Base-by-base conservation (phyloP, 306 rosid species). In the Pterocarpus santalinus region DNA sequence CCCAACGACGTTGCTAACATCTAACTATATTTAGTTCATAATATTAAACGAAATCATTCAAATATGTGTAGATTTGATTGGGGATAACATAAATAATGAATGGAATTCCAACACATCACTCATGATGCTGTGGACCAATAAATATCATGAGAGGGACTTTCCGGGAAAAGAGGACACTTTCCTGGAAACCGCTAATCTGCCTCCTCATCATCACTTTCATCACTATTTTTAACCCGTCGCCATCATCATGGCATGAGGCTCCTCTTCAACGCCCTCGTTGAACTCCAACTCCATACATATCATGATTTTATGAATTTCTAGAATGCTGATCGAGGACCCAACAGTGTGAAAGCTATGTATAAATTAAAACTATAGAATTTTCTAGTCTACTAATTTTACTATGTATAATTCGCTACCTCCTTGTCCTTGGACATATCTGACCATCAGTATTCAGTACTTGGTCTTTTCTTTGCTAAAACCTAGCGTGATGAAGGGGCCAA, bases 151-250 rank as follows among this genome's bases (percentile, higher is more conserved):
- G 76, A 8, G 76, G 41, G 89, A 88, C 92, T 89, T 90, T 87
- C 86, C 84, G 41, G 84, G 83, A 69, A 85, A 87, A 85, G 81
- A 68, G 73, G 79, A 60, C 82, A 83, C 92, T 90, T 91, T 94
- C 91, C 91, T 36, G 87, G 97, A 91, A 92, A 83, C 85, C 67
- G 76, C 89, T 84, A 41, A 66, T 43, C 75, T 73, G 84, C 85
- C 57, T 76, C 84, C 67, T 84, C 81, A 68, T 76, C 83, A 81
- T 89, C 89, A 55, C 87, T 78, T 76, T 84, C 89, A 85, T 86
- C 87, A 75, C 80, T 84, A 72, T 22, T 76, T 56, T 77, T 75
- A 57, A 56, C 63, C 85, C 63, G 55, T 86, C 87, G 15, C 82
- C 75, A 65, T 78, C 82, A 75, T 65, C 49, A 36, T 51, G 72